Evolutionary conservation across 805 yeast genomes (phyloP), one percentile per base, ranked within the genome.

Genomic region (Pichia sporocuriosa): DNA sequence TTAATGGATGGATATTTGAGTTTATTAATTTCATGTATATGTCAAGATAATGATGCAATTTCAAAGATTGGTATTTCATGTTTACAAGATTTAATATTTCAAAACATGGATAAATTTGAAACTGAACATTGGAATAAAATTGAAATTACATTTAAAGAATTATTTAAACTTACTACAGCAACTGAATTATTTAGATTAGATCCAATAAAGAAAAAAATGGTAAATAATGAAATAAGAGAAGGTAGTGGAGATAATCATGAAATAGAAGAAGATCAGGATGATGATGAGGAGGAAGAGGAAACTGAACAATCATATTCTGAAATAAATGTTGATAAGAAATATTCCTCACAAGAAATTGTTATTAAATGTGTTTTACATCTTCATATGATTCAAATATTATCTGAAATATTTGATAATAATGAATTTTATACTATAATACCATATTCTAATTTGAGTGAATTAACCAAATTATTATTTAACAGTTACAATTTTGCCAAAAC

Each of bases 1-100:
- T 77, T 84, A 74, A 68, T 90, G 39, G 84, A 79, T 46, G 93
- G 86, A 1, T 87, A 84, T 58, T 69, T 94, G 61, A 78, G 77
- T 16, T 69, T 94, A 39, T 63, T 93, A 43, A 79, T 80, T 2
- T 81, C 90, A 6, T 93, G 98, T 63, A 86, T 93, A 38, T 87
- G 96, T 53, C 98, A 93, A 61, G 96, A 89, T 53, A 90, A 93
- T 59, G 98, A 93, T 55, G 89, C 97, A 0, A 88, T 94, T 53
- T 94, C 97, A 0, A 73, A 95, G 53, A 90, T 90, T 50, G 99
- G 98, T 26, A 75, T 94, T 55, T 77, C 90, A 8, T 89, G 98
- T 59, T 70, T 93, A 44, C 82, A 84, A 51, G 84, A 81, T 49
- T 68, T 93, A 46, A 72, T 93, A 43, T 63, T 80, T n/a, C 83